Evolutionary conservation across 148 eudicot species (phyloP).

Genomic region (Rheum nobile): DNA sequence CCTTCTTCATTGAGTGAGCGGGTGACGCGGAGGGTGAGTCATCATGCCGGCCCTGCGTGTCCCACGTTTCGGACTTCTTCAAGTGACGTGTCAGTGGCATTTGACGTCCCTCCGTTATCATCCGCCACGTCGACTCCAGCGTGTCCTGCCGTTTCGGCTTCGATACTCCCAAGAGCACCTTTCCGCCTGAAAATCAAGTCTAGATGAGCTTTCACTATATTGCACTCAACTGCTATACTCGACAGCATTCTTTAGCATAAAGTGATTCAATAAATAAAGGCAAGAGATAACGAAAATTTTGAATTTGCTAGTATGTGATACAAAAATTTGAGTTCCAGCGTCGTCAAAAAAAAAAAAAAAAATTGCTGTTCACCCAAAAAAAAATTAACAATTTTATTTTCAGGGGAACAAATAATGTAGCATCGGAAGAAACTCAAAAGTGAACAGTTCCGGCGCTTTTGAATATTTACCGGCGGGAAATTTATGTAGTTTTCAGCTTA

Average conservation of each 20-base stretch:
- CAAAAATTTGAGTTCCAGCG: no score
- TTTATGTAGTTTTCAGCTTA: no score
- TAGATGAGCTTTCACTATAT: background rate
- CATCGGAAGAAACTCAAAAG: no score
- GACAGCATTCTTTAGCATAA: background rate
- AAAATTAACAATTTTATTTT: no score
- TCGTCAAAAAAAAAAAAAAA: no score
- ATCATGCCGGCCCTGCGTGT: conserved; percentile 22
- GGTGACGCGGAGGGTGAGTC: conserved; percentile 12
- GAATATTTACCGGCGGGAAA: no score
- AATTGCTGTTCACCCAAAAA: no score
- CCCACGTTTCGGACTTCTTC: conserved; percentile 49
- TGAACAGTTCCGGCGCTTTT: no score
- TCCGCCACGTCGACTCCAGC: conserved; percentile 72
- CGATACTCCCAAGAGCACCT: conserved; percentile 34
- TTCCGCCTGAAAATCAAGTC: conserved; percentile 25
- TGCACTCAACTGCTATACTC: background rate
- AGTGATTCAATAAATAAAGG: no score
- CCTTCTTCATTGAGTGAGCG: conserved; percentile 19
- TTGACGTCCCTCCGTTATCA: conserved; percentile 62
- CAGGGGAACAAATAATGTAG: no score
- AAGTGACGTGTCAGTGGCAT: conserved; percentile 55
- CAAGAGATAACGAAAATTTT: no score
- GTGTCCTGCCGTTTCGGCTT: conserved; percentile 61
- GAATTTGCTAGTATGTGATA: no score